phyloP scores from a whole-genome alignment of 805 yeast genomes.

The Myxozyma kluyveri region DNA sequence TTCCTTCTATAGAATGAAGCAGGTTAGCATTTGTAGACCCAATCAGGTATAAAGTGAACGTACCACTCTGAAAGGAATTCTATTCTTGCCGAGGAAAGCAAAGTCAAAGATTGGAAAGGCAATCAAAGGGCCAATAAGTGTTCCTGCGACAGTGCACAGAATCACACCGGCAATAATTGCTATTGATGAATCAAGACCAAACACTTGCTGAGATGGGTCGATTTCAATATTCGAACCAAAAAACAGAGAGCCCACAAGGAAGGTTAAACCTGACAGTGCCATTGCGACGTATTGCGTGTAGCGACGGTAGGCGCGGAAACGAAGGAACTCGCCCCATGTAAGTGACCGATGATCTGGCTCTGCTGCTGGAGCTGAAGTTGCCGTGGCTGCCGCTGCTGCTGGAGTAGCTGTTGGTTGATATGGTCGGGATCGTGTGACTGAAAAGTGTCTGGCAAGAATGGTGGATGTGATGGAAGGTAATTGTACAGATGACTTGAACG shows the following conservation, averaged over 20 bases:
- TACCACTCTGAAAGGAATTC: constrained; percentile 11
- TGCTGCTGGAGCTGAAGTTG: not conserved
- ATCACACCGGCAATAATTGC: constrained; percentile 73
- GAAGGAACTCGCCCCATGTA: constrained; percentile 79
- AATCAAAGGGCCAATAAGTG: constrained; percentile 79
- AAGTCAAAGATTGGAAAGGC: no score
- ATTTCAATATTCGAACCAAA: constrained; percentile 77
- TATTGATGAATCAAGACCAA: constrained; percentile 87
- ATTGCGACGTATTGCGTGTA: constrained; percentile 67
- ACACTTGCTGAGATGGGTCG: constrained; percentile 79
- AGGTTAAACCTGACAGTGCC: constrained; percentile 60
- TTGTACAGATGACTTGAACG: not conserved
- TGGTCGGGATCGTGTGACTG: no score
- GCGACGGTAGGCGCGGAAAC: constrained; percentile 72
- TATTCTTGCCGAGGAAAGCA: constrained; percentile 54
- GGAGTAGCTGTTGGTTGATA: no score
- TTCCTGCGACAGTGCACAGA: constrained; percentile 73
- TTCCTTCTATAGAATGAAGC: constrained; percentile 58
- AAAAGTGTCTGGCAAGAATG: not conserved
- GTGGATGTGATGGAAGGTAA: not conserved
- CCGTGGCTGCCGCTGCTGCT: not conserved
- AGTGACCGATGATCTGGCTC: constrained; percentile 33
- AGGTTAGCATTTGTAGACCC: constrained; percentile 37
- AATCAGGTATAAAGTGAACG: not conserved
- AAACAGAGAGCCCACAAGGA: constrained; percentile 68